Base-by-base conservation (phyloP, 192 early-diverging fungal genomes). In the Linderina pennispora region DNA sequence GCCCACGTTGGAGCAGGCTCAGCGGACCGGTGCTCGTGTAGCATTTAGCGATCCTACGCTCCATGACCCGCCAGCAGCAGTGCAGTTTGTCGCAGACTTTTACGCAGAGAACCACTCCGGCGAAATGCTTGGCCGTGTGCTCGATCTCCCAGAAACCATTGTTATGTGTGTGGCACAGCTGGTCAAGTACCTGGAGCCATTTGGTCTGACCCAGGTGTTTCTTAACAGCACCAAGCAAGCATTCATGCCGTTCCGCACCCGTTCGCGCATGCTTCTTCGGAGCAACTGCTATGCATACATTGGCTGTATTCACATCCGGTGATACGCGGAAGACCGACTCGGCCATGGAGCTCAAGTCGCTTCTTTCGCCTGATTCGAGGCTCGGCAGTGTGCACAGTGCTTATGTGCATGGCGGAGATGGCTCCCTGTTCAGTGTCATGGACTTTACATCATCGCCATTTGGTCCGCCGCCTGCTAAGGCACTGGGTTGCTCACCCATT, bases 401-500 rank as follows among this genome's bases (percentile, higher is more conserved):
- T 11, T 38, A 61, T 19, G 32, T 56, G 36, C 31, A 15, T 2
- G 58, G 48, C 15, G 82, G 79, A 4, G 52, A 78, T 17, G 92
- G 93, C 2, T 92, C 92, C 0, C 73, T 99, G 2, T 85, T 93
- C 34, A 74, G 85, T 41, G 65, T 91, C 7, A 64, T 99, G 36
- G 88, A 91, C 54, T 83, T 77, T 23, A 89, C 89, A 38, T 64
- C 77, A 3, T 85, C 94, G 11, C 89, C 91, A 17, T 91, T 96
- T 54, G 97, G 96, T n/a, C 92, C 86, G n/a, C 17, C 77, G 88
- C 18, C 53, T 82, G 32, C 80, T 92, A 43, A 75, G 82, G 19
- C 69, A 69, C 22, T 98, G 95, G 95, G 41, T 94, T 4, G 93
- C 91, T 28, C 92, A 98, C 48, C 95, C 95, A 2, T 58, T 96